These are phyloP conservation scores for Hebeloma cylindrosporum DNA, from an alignment of 768 basidiomycete species.

Conservation along the genomic window DNA sequence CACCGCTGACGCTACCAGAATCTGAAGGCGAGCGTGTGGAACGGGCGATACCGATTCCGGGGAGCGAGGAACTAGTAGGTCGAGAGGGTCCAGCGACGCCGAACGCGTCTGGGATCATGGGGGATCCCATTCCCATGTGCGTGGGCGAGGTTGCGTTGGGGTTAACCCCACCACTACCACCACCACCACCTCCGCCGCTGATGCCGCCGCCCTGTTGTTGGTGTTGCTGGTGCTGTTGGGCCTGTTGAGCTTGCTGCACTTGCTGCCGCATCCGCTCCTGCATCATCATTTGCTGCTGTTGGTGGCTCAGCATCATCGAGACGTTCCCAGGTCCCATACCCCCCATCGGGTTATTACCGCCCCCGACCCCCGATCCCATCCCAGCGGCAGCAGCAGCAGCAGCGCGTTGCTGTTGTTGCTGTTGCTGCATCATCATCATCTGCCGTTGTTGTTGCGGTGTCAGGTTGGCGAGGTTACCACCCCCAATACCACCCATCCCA, in stretches of 20 bases:
- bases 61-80: too few relatives aligned
- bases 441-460: slow-evolving; percentile 40
- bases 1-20: too few relatives aligned
- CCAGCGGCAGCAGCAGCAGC: slow-evolving; percentile 20
- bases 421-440: slow-evolving; percentile 40
- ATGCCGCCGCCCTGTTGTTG: too few relatives aligned
- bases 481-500: slow-evolving; percentile 24
- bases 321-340: slow-evolving; percentile 23
- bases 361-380: slow-evolving; percentile 15
- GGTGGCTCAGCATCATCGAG: slow-evolving; percentile 35
- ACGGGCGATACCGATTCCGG: too few relatives aligned
- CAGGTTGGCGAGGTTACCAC: slow-evolving; percentile 19
- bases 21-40: slow-evolving; percentile 47
- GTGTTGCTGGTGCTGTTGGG: too few relatives aligned
- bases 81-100: too few relatives aligned
- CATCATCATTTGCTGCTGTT: too few relatives aligned
- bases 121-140: too few relatives aligned
- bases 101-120: too few relatives aligned
- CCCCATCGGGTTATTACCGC: too few relatives aligned
- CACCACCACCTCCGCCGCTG: too few relatives aligned
- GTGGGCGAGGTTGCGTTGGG: slow-evolving; percentile 44
- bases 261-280: slow-evolving; percentile 41
- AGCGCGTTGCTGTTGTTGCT: slow-evolving; percentile 32
- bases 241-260: slow-evolving; percentile 33
- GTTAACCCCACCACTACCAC: too few relatives aligned